Evolutionary conservation across 129 eudicot species (phyloP).

Genomic region (Lactuca saligna): DNA sequence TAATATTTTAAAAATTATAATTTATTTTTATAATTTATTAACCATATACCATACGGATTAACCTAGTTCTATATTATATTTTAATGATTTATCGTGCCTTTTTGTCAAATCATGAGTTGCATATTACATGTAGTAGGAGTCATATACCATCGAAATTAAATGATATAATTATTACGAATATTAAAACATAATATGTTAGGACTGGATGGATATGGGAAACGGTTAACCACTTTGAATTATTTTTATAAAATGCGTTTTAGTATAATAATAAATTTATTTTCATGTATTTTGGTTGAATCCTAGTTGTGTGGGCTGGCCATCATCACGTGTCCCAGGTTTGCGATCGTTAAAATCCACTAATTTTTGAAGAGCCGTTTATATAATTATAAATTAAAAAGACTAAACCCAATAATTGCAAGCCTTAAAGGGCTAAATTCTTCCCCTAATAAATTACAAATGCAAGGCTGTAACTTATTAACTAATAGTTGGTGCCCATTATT

Average conservation of each 20-base stretch:
- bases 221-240: not conserved
- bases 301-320: not conserved
- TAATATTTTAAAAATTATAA: too few species aligned
- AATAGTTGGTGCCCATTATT: not conserved
- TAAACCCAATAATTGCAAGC: not conserved
- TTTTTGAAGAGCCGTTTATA: not conserved
- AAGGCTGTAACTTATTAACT: not conserved
- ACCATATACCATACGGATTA: too few species aligned
- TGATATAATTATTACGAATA: too few species aligned
- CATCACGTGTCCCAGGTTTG: not conserved
- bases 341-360: not conserved
- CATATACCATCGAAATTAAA: too few species aligned
- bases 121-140: too few species aligned
- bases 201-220: not conserved
- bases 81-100: too few species aligned
- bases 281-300: not conserved
- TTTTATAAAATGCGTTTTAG: too few species aligned
- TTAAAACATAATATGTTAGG: too few species aligned
- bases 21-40: too few species aligned
- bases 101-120: too few species aligned
- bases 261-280: not conserved
- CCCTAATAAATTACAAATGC: slow-evolving; percentile 10
- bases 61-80: too few species aligned
- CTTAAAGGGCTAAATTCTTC: not conserved
- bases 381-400: not conserved